phyloP scores from a whole-genome alignment of 2,329 filamentous ascomycete species.

The Aspergillus novofumigatus region DNA sequence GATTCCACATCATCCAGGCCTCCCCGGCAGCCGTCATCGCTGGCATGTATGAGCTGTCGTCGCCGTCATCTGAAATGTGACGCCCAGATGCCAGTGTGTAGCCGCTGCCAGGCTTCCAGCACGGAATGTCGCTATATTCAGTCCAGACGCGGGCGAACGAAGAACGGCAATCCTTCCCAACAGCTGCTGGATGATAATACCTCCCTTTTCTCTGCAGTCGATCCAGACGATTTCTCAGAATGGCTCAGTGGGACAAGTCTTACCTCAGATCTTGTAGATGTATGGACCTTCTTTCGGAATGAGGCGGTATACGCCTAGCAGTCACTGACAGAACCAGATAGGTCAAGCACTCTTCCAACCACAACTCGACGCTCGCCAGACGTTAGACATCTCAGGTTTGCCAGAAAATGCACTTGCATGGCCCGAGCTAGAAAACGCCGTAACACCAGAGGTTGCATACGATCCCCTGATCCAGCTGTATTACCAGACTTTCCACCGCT shows the following conservation, averaged over 20 bases:
- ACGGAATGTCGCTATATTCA: slow-evolving; percentile 47
- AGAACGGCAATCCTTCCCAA: not conserved
- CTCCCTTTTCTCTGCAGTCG: slow-evolving; percentile 2
- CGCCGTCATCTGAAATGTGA: slow-evolving; percentile 44
- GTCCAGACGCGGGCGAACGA: slow-evolving; percentile 39
- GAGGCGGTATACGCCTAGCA: not conserved
- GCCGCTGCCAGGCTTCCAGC: slow-evolving; percentile 38
- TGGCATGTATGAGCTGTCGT: slow-evolving; percentile 25
- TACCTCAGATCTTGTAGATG: slow-evolving; percentile 7
- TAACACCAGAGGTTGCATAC: slow-evolving; percentile 12
- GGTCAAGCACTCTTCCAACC: slow-evolving; percentile 9
- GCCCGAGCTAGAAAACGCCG: not conserved
- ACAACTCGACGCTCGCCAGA: not conserved
- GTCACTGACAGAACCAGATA: slow-evolving; percentile 7
- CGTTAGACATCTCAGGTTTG: slow-evolving; percentile 5
- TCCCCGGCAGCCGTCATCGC: slow-evolving; percentile 10
- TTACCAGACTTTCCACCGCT: slow-evolving; percentile 48
- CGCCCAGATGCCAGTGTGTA: slow-evolving; percentile 40
- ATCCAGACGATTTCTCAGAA: slow-evolving; percentile 7
- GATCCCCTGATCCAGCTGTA: slow-evolving; percentile 42
- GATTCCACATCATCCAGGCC: slow-evolving; percentile 2
- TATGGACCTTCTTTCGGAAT: not conserved
- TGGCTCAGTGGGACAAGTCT: slow-evolving; percentile 14
- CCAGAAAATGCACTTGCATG: slow-evolving; percentile 5
- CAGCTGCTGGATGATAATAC: slow-evolving; percentile 8